Conservation (phyloP, 2,329 filamentous ascomycete species). For the Fusarium virguliforme region DNA sequence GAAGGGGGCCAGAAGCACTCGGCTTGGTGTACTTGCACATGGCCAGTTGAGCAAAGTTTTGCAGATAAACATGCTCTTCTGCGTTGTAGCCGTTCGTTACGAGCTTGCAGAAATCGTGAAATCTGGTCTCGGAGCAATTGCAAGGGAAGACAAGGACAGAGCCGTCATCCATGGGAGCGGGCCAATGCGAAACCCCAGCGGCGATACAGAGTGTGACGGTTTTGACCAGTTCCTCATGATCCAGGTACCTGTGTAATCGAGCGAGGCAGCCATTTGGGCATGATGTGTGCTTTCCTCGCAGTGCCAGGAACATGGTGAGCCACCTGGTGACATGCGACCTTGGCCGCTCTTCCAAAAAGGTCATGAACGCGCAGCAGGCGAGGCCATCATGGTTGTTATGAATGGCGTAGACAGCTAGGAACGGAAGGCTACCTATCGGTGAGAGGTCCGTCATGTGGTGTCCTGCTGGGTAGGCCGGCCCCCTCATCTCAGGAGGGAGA, state of each 20-base stretch:
- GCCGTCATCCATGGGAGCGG: background rate
- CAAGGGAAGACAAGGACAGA: no score
- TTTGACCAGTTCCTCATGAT: background rate
- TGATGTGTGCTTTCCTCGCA: background rate
- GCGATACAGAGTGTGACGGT: background rate
- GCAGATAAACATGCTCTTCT: background rate
- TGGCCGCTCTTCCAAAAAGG: background rate
- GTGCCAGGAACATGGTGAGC: background rate
- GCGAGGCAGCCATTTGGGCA: background rate
- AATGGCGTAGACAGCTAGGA: background rate
- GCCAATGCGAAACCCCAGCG: background rate
- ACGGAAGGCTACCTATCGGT: background rate
- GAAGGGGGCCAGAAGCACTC: no score
- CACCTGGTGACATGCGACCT: background rate
- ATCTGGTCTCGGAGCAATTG: background rate
- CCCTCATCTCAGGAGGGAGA: background rate
- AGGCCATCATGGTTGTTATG: background rate
- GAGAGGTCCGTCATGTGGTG: background rate
- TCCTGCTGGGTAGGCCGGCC: background rate
- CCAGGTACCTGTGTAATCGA: accelerated
- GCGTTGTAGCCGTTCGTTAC: background rate
- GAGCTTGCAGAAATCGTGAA: background rate
- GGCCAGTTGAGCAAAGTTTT: background rate
- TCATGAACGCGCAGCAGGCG: background rate
- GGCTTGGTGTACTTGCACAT: background rate